Percentiles rank a stretch among this genome's conserved stretches.
These are phyloP conservation scores for Arachis stenosperma DNA, from an alignment of 306 rosid genomes.

Conservation along the genomic window DNA sequence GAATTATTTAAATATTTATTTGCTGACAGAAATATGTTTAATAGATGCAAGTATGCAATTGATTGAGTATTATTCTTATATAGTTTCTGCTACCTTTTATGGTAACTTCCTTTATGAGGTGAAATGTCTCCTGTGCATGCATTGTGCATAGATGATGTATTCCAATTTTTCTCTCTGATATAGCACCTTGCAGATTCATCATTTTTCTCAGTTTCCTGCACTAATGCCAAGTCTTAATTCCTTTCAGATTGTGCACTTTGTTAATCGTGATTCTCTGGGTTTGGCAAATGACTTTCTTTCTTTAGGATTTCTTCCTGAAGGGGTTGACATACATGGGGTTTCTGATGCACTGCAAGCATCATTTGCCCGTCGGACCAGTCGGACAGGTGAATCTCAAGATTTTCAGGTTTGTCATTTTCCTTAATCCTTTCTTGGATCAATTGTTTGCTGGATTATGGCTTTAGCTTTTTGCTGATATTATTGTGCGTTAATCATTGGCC, in stretches of 20 bases:
- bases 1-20: conserved; percentile 39
- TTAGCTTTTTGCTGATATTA: conserved; percentile 33
- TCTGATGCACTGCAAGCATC: conserved; percentile 74
- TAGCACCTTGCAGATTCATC: conserved; percentile 19
- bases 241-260: conserved; percentile 98
- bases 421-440: conserved; percentile 16
- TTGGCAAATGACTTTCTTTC: conserved; percentile 98
- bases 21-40: background rate
- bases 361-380: conserved; percentile 52
- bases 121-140: conserved; percentile 4
- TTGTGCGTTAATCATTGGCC: conserved; percentile 2
- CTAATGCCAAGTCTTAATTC: conserved; percentile 43
- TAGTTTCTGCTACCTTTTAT: conserved; percentile 19
- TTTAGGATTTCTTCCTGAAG: conserved; percentile 96
- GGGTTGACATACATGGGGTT: conserved; percentile 65
- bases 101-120: conserved; percentile 20
- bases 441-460: conserved; percentile 11
- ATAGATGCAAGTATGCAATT: conserved; percentile 8
- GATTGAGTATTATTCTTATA: conserved; percentile 18
- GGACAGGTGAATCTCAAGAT: conserved; percentile 73
- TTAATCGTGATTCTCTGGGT: conserved; percentile 94
- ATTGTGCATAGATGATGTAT: background rate
- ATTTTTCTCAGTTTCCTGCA: conserved; percentile 21
- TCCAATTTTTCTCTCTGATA: conserved; percentile 15
- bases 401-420: conserved; percentile 72